Conservation (phyloP, 768 basidiomycete genomes). For the Coprinellus micaceus region DNA sequence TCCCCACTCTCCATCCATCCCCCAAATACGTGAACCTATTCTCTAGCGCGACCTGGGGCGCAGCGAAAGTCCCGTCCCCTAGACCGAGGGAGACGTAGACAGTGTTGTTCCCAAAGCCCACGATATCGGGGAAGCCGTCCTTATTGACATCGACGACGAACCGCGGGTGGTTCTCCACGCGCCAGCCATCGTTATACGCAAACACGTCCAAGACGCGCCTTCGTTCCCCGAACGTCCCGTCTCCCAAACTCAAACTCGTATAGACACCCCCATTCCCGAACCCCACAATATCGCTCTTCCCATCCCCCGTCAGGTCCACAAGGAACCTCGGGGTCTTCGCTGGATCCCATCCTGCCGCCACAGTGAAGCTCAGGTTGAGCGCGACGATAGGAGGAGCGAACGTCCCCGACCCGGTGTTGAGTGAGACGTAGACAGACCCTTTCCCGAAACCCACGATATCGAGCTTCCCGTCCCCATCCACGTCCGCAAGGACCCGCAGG, state of each 20-base stretch:
- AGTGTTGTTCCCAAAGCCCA: not conserved
- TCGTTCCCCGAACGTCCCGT: not conserved
- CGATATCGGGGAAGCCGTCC: not conserved
- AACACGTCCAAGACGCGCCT: not conserved
- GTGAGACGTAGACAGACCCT: no score
- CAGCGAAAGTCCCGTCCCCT: not conserved
- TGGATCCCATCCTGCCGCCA: no score
- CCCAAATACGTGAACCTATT: not conserved
- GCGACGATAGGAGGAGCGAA: no score
- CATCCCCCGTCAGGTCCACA: not conserved
- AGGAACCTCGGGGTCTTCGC: no score
- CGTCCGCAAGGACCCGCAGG: not conserved
- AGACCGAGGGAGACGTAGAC: not conserved
- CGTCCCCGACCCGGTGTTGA: no score
- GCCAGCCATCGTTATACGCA: not conserved
- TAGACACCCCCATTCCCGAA: not conserved
- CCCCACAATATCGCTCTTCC: not conserved
- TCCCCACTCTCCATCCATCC: not conserved
- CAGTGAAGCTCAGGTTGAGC: no score
- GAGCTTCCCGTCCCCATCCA: no score
- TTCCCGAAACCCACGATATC: no score
- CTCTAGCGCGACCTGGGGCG: not conserved
- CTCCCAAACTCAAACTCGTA: not conserved
- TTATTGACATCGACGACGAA: not conserved
- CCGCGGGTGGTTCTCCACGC: not conserved